These are phyloP conservation scores for Trichoderma arundinaceum DNA, from an alignment of 2,329 filamentous ascomycete species.

Conservation along the genomic window DNA sequence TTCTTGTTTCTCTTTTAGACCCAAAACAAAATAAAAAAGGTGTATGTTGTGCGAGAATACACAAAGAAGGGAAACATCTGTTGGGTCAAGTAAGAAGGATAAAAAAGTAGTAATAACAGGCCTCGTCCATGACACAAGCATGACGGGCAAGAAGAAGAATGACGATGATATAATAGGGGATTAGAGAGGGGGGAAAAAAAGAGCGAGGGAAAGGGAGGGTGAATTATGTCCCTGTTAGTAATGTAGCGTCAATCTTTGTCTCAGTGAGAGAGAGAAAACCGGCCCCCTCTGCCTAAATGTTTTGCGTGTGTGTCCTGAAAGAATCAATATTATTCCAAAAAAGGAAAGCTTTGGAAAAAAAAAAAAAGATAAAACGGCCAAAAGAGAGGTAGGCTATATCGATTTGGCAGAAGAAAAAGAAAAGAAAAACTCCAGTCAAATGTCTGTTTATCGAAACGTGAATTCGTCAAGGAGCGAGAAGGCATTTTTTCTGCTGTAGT, in stretches of 20 bases:
- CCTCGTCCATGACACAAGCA: constrained; percentile 25
- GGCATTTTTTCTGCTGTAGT: constrained; percentile 19
- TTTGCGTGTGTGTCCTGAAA: constrained; percentile 23
- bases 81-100: constrained; percentile 15
- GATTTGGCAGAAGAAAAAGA: not conserved
- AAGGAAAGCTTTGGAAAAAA: not conserved
- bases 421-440: constrained; percentile 24
- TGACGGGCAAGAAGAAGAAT: not conserved
- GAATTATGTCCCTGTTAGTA: constrained; percentile 6
- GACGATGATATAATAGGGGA: not conserved
- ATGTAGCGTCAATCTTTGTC: constrained; percentile 29
- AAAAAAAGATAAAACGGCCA: not conserved
- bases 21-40: constrained; percentile 23
- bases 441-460: constrained; percentile 28
- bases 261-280: constrained; percentile 18
- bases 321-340: constrained; percentile 27
- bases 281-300: constrained; percentile 11
- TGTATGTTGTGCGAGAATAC: constrained; percentile 17
- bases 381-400: not conserved
- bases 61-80: constrained; percentile 10
- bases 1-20: not conserved
- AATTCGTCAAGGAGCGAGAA: constrained; percentile 29
- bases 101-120: constrained; percentile 1
- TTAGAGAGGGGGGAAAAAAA: not conserved
- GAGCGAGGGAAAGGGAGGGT: no score